Conservation (phyloP, 1,139 yeast genomes). For the Hemisphaericaspora xylanilytica region DNA sequence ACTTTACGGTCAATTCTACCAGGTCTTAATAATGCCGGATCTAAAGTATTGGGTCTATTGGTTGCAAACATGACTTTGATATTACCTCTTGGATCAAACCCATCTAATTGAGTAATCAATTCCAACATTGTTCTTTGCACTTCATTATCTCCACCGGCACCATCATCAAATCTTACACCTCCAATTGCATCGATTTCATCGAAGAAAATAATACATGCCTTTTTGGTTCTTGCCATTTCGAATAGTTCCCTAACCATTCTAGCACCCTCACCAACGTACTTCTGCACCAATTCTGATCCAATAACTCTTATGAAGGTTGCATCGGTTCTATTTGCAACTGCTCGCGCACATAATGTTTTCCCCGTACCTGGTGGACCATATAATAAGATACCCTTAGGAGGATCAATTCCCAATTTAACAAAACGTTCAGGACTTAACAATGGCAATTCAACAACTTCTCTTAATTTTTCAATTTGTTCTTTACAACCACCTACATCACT, state of each 20-base stretch:
- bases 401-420: constrained; percentile 94
- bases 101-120: constrained; percentile 93
- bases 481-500: constrained; percentile 97
- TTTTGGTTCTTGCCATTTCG: constrained; percentile 97
- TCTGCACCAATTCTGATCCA: constrained; percentile 96
- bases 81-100: constrained; percentile 97
- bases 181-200: constrained; percentile 99
- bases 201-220: constrained; percentile 93
- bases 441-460: constrained; percentile 97
- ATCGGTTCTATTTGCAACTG: constrained; percentile 97
- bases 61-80: constrained; percentile 99
- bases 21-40: constrained; percentile 96
- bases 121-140: constrained; percentile 99
- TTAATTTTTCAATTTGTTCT: constrained; percentile 92
- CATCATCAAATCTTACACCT: constrained; percentile 98
- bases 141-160: constrained; percentile 99
- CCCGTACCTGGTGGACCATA: constrained; percentile 99
- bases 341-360: constrained; percentile 95
- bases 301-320: constrained; percentile 97
- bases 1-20: constrained; percentile 98
- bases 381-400: constrained; percentile 93
- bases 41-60: constrained; percentile 94
- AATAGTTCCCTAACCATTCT: constrained; percentile 97
- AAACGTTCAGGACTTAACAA: constrained; percentile 92
- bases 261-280: constrained; percentile 99